Percentiles rank a stretch among this genome's conserved stretches.
phyloP scores from a whole-genome alignment of 2,329 filamentous ascomycete species.

The Colletotrichum sansevieriae region DNA sequence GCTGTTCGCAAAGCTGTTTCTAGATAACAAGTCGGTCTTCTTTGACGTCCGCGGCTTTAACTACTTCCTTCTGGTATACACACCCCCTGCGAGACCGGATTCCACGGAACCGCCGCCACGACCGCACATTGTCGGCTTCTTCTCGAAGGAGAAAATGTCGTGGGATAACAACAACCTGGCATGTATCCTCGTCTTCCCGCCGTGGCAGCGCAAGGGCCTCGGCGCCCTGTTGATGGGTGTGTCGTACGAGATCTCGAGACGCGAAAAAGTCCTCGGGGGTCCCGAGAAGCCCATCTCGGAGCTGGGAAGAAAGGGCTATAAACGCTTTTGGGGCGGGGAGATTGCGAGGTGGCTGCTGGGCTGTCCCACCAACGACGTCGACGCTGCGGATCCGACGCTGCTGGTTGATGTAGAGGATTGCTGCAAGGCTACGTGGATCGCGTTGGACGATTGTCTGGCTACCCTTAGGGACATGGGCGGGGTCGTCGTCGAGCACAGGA shows the following conservation, averaged over 20 bases:
- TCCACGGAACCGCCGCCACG: constrained; percentile 44
- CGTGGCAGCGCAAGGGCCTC: constrained; percentile 92
- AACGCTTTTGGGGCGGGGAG: constrained; percentile 87
- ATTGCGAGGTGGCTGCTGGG: constrained; percentile 77
- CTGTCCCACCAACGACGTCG: constrained; percentile 23
- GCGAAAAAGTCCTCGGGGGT: constrained; percentile 87
- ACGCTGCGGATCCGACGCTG: constrained; percentile 41
- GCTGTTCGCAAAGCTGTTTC: constrained; percentile 95
- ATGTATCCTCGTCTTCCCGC: constrained; percentile 95
- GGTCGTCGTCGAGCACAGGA: constrained; percentile 71
- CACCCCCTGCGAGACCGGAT: constrained; percentile 58
- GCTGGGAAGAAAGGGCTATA: constrained; percentile 85
- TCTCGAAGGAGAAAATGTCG: constrained; percentile 98
- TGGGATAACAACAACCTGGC: constrained; percentile 99
- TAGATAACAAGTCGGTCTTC: constrained; percentile 98
- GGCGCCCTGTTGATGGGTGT: constrained; percentile 92
- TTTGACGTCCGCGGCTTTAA: constrained; percentile 96
- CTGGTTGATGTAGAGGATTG: constrained; percentile 78
- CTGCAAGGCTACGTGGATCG: constrained; percentile 84
- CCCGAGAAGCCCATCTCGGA: constrained; percentile 95
- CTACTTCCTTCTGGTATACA: constrained; percentile 91
- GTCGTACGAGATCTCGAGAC: constrained; percentile 89
- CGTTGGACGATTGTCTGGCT: constrained; percentile 83
- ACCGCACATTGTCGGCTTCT: constrained; percentile 88
- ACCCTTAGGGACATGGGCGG: constrained; percentile 83